These are phyloP conservation scores for Hyphopichia khmerensis DNA, from an alignment of 1,139 yeast species.

Conservation along the genomic window DNA sequence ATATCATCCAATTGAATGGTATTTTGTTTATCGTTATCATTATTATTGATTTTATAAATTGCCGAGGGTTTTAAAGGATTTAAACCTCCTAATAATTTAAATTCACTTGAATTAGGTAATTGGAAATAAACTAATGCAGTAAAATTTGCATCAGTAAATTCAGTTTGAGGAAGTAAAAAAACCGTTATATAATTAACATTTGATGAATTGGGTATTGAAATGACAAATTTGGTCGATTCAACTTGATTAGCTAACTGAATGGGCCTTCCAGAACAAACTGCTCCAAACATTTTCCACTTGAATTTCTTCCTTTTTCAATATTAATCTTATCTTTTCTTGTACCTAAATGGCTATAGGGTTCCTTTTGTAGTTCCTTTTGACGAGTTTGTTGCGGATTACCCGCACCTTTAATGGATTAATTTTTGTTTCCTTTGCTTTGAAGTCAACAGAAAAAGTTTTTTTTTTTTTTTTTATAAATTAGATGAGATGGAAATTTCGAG, in stretches of 20 bases:
- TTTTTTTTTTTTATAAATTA: neutral
- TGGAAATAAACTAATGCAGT: constrained; percentile 90
- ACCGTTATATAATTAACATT: constrained; percentile 71
- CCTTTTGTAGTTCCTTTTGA: no score
- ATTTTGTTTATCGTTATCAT: constrained; percentile 13
- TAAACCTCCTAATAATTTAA: constrained; percentile 75
- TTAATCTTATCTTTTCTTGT: no score
- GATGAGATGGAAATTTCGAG: neutral
- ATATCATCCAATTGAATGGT: constrained; percentile 23
- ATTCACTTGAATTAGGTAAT: constrained; percentile 66
- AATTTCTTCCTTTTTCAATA: no score
- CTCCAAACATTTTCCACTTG: constrained; percentile 48
- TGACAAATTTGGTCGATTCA: constrained; percentile 62
- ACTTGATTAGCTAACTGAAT: constrained; percentile 59
- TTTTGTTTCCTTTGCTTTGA: no score
- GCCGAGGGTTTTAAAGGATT: constrained; percentile 83
- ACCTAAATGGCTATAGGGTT: no score
- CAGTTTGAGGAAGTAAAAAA: constrained; percentile 70
- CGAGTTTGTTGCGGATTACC: neutral
- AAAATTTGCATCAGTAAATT: constrained; percentile 60
- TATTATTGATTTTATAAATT: constrained; percentile 72
- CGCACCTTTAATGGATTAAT: neutral
- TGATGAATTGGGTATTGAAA: constrained; percentile 59
- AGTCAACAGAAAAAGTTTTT: no score
- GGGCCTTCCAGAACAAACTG: constrained; percentile 58